phyloP scores from a whole-genome alignment of 2,329 filamentous ascomycete species.

The Aureobasidium zeae region DNA sequence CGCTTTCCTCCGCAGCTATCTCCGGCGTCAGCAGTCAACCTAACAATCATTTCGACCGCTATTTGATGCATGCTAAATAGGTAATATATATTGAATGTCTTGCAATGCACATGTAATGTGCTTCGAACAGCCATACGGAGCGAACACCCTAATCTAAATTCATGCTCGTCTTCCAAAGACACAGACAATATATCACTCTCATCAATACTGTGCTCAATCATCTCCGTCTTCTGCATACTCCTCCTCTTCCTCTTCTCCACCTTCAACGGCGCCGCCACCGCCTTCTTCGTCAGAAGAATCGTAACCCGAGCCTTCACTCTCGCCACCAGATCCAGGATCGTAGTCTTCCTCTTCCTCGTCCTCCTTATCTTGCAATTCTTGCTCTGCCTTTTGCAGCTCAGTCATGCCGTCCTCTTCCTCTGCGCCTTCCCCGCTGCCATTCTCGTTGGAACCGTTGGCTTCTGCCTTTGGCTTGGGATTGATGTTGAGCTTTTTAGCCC shows the following conservation, averaged over 20 bases:
- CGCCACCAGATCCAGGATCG: constrained; percentile 33
- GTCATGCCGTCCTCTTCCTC: constrained; percentile 30
- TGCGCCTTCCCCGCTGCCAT: constrained; percentile 23
- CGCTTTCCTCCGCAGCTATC: constrained; percentile 10
- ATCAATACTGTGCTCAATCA: too few relatives aligned
- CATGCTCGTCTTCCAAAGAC: too few relatives aligned
- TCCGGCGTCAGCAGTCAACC: too few relatives aligned
- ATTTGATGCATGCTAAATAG: too few relatives aligned
- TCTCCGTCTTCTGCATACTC: constrained; percentile 26
- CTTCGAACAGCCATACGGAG: too few relatives aligned
- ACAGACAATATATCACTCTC: neutral
- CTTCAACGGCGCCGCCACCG: constrained; percentile 18
- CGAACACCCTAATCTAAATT: too few relatives aligned
- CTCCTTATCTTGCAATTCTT: constrained; percentile 29
- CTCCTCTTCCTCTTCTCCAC: constrained; percentile 25
- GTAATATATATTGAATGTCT: too few relatives aligned
- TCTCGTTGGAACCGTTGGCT: constrained; percentile 23
- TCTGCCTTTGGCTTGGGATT: constrained; percentile 31
- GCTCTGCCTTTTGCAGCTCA: constrained; percentile 30
- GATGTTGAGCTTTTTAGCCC: constrained; percentile 51
- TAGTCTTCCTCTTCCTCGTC: constrained; percentile 37
- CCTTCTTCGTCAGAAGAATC: constrained; percentile 29
- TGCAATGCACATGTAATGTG: too few relatives aligned
- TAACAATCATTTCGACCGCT: too few relatives aligned
- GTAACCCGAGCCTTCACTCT: constrained; percentile 32